Conservation (phyloP, 768 basidiomycete species). For the Termitomyces sp. region DNA sequence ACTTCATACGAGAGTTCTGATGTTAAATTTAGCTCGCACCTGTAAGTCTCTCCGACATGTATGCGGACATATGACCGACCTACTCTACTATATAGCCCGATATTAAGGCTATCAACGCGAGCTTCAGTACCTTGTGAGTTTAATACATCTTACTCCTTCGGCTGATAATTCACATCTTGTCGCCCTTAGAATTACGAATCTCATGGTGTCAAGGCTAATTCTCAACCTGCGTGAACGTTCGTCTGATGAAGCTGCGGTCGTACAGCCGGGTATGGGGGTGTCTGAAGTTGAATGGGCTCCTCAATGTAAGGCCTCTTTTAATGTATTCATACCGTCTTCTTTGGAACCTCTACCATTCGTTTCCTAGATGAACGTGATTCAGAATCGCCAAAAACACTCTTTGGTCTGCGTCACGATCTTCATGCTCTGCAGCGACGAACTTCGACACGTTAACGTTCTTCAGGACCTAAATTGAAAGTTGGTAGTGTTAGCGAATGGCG, state of each 20-base stretch:
- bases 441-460: background rate
- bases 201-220: conserved; percentile 36
- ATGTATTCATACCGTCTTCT: too few relatives aligned
- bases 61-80: background rate
- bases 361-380: background rate
- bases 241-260: background rate
- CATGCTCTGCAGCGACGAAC: background rate
- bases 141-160: background rate
- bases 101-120: conserved; percentile 34
- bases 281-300: background rate
- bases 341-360: background rate
- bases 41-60: background rate
- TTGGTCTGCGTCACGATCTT: conserved; percentile 5
- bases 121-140: conserved; percentile 33
- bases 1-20: background rate
- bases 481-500: background rate
- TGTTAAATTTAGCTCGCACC: background rate
- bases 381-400: background rate
- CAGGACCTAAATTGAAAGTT: background rate
- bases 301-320: background rate
- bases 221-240: conserved; percentile 27
- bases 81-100: conserved; percentile 18
- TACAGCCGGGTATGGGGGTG: background rate
- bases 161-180: background rate
- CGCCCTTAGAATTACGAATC: conserved; percentile 25